Evolutionary conservation across 495 filamentous ascomycete species (phyloP).

Genomic region (Acidiella bohemica): DNA sequence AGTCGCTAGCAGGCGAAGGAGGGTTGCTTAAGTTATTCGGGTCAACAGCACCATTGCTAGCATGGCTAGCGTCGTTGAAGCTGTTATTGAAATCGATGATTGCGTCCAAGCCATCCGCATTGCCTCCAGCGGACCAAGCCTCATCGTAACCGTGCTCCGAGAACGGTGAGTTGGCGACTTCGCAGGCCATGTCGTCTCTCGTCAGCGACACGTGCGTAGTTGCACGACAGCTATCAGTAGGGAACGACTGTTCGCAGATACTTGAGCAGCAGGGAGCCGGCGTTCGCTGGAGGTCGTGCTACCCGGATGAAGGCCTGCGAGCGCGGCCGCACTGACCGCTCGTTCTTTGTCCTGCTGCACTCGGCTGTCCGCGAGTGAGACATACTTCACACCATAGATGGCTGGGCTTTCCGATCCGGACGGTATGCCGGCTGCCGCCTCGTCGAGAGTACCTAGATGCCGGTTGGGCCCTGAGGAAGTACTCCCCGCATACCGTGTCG

Average conservation of each 20-base stretch:
- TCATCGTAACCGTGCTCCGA: background rate
- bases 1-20: constrained; percentile 4
- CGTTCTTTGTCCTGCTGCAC: background rate
- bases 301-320: constrained; percentile 4
- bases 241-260: constrained; percentile 1
- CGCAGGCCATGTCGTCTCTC: constrained; percentile 3
- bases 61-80: background rate
- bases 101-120: constrained; percentile 3
- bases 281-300: no score
- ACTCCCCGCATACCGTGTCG: no score
- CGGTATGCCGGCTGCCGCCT: no score
- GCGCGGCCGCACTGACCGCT: constrained; percentile 1
- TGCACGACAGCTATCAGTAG: no score
- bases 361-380: constrained; percentile 4
- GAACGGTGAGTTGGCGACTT: background rate
- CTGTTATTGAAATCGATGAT: constrained; percentile 12
- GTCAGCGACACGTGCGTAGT: no score
- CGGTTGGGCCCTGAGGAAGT: no score
- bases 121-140: background rate
- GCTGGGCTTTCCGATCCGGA: no score
- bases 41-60: constrained; percentile 4
- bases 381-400: constrained; percentile 5
- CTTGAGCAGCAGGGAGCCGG: no score
- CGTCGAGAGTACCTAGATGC: no score
- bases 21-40: constrained; percentile 10